Evolutionary conservation across 441 rosid species (phyloP), one percentile per base, ranked within the genome.

Genomic region (Lepidium campestre): DNA sequence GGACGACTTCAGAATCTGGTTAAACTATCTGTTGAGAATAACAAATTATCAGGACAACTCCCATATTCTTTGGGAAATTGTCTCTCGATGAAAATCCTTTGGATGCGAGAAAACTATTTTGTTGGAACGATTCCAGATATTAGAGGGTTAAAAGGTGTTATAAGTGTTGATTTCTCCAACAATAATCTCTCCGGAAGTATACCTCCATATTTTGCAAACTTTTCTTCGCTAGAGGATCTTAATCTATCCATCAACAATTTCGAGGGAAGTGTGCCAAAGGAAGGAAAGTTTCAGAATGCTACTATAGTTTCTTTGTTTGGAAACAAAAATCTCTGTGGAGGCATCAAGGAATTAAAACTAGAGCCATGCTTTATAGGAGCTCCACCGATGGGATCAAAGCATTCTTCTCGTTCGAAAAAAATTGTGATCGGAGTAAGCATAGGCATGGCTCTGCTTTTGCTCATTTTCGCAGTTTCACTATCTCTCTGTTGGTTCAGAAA

Each of bases 121-220:
- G 18, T 17, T 6, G 80, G 80, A 15, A 7, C 12, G 10, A 41
- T 58, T 58, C 64, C 64, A 2, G 25, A 58, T 58, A 41, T 58
- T 14, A 25, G 1, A 9, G 36, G 49, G 10, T 5, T 58, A 10
- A 6, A 10, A 3, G 50, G 37, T 40, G 11, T 58, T 10, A 25
- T 6, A 27, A 15, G 15, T 5, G 49, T 58, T 40, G 63, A 58
- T 25, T 53, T 77, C 2, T 77, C 70, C 0, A 36, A 10, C 19
- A 65, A 65, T 29, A 27, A 7, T 29, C n/a, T 65, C 19, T 49
- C 61, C 2, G 61, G 70, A 4, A 40, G 0, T 2, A 53, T 65
- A 27, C 61, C 70, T 10, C 3, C 4, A 39, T 65, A 49, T 40
- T 1, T 65, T 29, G 52, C 29, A 17, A 18, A 39, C 6, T 17